A percentile compares a stretch with the other conserved stretches of the same genome.
Conservation (phyloP, 805 yeast species). For the Maudiozyma pseudohumilis region DNA sequence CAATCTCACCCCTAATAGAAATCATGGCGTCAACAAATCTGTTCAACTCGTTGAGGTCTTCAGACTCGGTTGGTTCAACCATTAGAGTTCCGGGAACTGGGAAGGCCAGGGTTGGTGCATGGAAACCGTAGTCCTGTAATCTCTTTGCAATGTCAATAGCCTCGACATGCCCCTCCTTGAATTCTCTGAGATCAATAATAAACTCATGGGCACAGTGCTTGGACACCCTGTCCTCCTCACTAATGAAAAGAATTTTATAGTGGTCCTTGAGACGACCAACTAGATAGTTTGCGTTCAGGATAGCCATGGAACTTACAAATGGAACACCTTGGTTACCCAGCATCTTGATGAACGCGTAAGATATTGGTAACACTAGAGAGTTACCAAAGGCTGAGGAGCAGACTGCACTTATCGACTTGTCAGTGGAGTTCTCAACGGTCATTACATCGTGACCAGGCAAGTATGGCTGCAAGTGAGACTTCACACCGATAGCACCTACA, state of each 20-base stretch:
- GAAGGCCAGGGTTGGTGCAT: slow-evolving; percentile 98
- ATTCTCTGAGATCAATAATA: slow-evolving; percentile 81
- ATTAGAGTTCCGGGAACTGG: slow-evolving; percentile 95
- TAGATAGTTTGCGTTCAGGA: slow-evolving; percentile 95
- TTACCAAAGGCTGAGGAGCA: slow-evolving; percentile 94
- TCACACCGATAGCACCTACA: slow-evolving; percentile 95
- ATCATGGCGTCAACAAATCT: slow-evolving; percentile 84
- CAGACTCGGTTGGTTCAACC: slow-evolving; percentile 98
- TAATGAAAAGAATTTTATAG: slow-evolving; percentile 65
- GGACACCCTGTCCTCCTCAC: slow-evolving; percentile 30
- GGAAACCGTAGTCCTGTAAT: slow-evolving; percentile 96
- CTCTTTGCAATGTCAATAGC: slow-evolving; percentile 96
- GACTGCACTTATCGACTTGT: slow-evolving; percentile 59
- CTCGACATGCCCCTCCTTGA: slow-evolving; percentile 71
- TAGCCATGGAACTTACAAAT: slow-evolving; percentile 80
- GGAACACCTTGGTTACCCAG: slow-evolving; percentile 82
- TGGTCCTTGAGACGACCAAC: slow-evolving; percentile 61
- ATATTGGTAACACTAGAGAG: slow-evolving; percentile 84
- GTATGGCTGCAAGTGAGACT: slow-evolving; percentile 64
- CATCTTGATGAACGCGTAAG: slow-evolving; percentile 91
- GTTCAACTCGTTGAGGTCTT: slow-evolving; percentile 77
- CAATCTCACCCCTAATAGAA: slow-evolving; percentile 73
- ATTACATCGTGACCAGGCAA: slow-evolving; percentile 71
- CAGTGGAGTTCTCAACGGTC: slow-evolving; percentile 7
- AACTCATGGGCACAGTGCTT: slow-evolving; percentile 95